Evolutionary conservation across 306 rosid genomes (phyloP).

Genomic region (Dalbergia cochinchinensis): DNA sequence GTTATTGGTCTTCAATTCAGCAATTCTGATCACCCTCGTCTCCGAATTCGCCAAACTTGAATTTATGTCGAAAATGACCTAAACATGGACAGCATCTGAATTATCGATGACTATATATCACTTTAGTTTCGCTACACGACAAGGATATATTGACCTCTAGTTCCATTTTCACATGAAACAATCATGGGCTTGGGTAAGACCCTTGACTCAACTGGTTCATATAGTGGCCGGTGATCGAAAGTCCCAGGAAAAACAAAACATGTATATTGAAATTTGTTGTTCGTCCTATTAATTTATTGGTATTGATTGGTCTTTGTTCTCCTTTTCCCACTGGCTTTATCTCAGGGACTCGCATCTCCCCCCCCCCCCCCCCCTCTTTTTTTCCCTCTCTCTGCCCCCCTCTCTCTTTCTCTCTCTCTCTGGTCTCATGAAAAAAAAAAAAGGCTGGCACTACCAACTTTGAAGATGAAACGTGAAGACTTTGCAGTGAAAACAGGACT

Average conservation of each 20-base stretch:
- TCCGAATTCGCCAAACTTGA: not conserved
- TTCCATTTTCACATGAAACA: not conserved
- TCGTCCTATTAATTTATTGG: not conserved
- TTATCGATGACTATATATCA: not conserved
- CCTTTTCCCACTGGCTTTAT: conserved; percentile 26
- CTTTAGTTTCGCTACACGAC: not conserved
- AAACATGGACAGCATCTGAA: conserved; percentile 1
- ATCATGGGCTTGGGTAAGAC: conserved; percentile 38
- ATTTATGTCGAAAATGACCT: not conserved
- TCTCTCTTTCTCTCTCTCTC: too few relatives aligned
- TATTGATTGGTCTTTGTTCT: not conserved
- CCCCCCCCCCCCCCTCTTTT: too few relatives aligned
- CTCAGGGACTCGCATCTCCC: not conserved
- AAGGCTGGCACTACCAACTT: too few relatives aligned
- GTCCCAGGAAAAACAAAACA: not conserved
- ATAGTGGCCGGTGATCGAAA: conserved; percentile 46
- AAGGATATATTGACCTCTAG: not conserved
- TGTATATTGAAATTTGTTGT: not conserved
- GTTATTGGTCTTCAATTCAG: too few relatives aligned
- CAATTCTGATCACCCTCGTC: too few relatives aligned
- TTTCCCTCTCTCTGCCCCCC: too few relatives aligned
- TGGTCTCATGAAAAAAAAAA: too few relatives aligned
- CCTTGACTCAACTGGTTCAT: not conserved
- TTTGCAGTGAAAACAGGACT: too few relatives aligned
- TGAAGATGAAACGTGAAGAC: too few relatives aligned